Evolutionary conservation across 495 filamentous ascomycete genomes (phyloP).

Genomic region (Xylaria cubensis): DNA sequence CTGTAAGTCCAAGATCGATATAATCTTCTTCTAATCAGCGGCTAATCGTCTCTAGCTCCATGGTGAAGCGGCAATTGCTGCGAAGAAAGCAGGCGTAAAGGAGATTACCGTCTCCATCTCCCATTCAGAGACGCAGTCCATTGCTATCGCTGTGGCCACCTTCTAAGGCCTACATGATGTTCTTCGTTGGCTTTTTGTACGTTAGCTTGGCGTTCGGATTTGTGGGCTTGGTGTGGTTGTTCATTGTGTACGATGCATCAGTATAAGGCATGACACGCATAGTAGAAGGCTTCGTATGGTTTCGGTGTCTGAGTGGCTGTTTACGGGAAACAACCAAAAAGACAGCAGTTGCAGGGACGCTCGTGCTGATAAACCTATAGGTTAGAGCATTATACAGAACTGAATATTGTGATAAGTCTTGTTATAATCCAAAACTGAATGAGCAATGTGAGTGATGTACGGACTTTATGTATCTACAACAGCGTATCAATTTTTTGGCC

Average conservation of each 20-base stretch:
- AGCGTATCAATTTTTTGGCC: background rate
- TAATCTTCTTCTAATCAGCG: slow-evolving; percentile 25
- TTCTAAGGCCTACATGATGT: slow-evolving; percentile 54
- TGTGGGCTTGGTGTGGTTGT: slow-evolving; percentile 27
- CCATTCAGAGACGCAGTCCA: slow-evolving; percentile 88
- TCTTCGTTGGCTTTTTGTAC: slow-evolving; percentile 28
- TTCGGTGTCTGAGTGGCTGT: background rate
- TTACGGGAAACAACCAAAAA: background rate
- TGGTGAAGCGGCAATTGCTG: slow-evolving; percentile 80
- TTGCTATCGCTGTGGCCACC: slow-evolving; percentile 87
- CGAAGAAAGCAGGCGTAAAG: slow-evolving; percentile 84
- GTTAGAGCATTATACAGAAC: background rate
- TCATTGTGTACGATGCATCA: slow-evolving; percentile 34
- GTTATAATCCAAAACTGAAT: background rate
- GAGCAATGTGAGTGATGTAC: background rate
- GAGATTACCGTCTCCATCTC: slow-evolving; percentile 90
- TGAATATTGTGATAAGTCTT: background rate
- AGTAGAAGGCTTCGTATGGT: background rate
- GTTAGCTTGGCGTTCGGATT: slow-evolving; percentile 30
- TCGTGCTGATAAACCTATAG: background rate
- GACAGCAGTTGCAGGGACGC: background rate
- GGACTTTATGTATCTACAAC: background rate
- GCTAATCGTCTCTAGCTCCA: slow-evolving; percentile 70
- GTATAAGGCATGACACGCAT: background rate
- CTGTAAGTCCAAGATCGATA: slow-evolving; percentile 63